A percentile compares a stretch with the other conserved stretches of the same genome.
Conservation (phyloP, 768 basidiomycete species). For the Mycena vitilis region DNA sequence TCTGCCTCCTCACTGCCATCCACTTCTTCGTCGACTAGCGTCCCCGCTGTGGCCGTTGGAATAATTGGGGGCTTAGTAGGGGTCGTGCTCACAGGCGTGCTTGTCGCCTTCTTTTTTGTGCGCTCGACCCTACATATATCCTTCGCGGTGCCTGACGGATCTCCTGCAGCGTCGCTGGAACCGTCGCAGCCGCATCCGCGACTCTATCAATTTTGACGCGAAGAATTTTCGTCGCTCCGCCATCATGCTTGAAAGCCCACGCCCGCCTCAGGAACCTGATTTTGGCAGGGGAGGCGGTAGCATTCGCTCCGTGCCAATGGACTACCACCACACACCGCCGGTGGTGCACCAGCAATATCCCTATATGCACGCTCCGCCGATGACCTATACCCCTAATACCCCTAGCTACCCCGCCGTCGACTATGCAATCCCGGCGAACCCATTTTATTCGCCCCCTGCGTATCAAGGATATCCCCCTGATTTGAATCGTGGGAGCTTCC, state of each 20-base stretch:
- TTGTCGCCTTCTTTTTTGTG: slow-evolving; percentile 27
- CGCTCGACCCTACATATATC: neutral
- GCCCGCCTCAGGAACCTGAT: neutral
- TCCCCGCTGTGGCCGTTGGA: slow-evolving; percentile 8
- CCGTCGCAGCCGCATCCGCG: slow-evolving; percentile 11
- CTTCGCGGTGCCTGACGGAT: too few species aligned
- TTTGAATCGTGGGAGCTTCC: neutral
- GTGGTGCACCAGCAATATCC: neutral
- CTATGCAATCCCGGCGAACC: slow-evolving; percentile 1
- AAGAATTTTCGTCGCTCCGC: slow-evolving; percentile 23
- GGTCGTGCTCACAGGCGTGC: slow-evolving; percentile 1
- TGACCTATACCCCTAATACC: slow-evolving; percentile 12
- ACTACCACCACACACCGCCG: neutral
- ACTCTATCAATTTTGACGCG: slow-evolving; percentile 24
- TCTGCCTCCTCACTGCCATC: neutral
- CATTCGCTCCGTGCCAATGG: slow-evolving; percentile 19
- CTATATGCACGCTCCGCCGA: neutral
- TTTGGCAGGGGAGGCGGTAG: neutral
- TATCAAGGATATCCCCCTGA: slow-evolving; percentile 16
- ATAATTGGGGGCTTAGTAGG: slow-evolving; percentile 13
- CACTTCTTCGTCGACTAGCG: slow-evolving; percentile 4
- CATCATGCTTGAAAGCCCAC: slow-evolving; percentile 5
- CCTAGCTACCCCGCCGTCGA: slow-evolving; percentile 3
- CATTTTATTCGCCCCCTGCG: slow-evolving; percentile 1
- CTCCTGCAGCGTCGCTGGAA: slow-evolving; percentile 21